Conservation (phyloP, 441 rosid species). For the Pelargonium cotyledonis region DNA sequence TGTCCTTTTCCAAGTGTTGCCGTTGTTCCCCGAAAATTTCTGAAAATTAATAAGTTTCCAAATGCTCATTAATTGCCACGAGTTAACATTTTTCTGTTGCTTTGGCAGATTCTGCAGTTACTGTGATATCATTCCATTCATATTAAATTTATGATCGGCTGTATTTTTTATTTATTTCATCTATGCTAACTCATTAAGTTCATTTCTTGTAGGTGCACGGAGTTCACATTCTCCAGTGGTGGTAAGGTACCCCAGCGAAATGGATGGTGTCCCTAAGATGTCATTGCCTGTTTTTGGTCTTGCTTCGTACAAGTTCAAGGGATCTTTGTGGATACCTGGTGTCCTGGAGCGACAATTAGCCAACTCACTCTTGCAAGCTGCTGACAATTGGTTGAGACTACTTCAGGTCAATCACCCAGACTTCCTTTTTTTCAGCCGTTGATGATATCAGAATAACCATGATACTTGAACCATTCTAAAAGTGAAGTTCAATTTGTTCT, state of each 20-base stretch:
- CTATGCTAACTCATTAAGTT: neutral
- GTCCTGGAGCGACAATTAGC: conserved; percentile 36
- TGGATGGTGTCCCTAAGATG: conserved; percentile 38
- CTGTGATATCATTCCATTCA: too few species aligned
- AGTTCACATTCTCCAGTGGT: conserved; percentile 21
- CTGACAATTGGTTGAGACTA: conserved; percentile 46
- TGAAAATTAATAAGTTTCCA: too few species aligned
- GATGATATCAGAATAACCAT: conserved; percentile 21
- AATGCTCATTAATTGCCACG: too few species aligned
- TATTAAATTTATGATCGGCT: too few species aligned
- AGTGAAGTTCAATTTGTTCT: conserved; percentile 4
- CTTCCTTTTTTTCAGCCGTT: conserved; percentile 56
- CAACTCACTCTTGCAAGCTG: conserved; percentile 42
- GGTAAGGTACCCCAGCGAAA: conserved; percentile 25
- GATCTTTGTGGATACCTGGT: conserved; percentile 57
- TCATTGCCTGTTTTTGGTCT: conserved; percentile 59
- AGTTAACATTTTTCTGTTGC: too few species aligned
- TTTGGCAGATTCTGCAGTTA: too few species aligned
- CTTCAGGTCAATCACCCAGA: conserved; percentile 63
- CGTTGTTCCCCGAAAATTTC: too few species aligned
- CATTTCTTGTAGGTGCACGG: conserved; percentile 32
- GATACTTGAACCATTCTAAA: conserved; percentile 16
- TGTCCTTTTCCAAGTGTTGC: too few species aligned
- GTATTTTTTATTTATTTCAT: neutral
- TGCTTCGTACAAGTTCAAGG: conserved; percentile 64